A percentile compares a stretch with the other conserved stretches of the same genome.
Conservation (phyloP, 495 filamentous ascomycete genomes). For the Penicillium turbatum region DNA sequence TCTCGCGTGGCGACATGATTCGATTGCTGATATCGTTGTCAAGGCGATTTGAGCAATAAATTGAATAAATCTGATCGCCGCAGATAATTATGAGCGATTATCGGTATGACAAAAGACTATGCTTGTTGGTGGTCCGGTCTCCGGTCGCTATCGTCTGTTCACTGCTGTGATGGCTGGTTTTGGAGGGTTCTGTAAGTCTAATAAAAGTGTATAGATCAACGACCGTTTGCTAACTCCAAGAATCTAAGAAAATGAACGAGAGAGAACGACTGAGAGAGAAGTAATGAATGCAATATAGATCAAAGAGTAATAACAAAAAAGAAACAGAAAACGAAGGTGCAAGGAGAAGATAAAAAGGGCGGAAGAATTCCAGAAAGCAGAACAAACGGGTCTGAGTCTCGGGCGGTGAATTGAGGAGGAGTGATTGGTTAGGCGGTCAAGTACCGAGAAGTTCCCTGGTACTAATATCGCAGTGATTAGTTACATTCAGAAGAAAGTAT, state of each 20-base stretch:
- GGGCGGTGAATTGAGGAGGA: constrained; percentile 26
- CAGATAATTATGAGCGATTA: background rate
- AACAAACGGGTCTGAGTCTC: constrained; percentile 19
- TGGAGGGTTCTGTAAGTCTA: constrained; percentile 1
- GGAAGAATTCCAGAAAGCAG: constrained; percentile 19
- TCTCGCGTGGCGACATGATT: constrained; percentile 40
- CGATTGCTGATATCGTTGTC: background rate
- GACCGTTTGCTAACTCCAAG: constrained; percentile 10
- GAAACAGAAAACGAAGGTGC: constrained; percentile 16
- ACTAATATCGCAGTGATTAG: background rate
- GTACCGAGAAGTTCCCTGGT: background rate
- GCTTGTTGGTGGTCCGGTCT: background rate
- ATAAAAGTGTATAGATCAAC: background rate
- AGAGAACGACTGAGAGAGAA: constrained; percentile 7
- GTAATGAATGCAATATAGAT: constrained; percentile 16
- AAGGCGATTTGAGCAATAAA: background rate
- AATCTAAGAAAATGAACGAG: constrained; percentile 3
- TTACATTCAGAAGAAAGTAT: background rate
- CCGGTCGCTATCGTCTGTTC: background rate
- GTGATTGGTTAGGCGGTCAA: constrained; percentile 12
- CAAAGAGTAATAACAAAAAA: constrained; percentile 8
- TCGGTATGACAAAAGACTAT: background rate
- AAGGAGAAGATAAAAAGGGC: constrained; percentile 23
- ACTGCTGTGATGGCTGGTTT: background rate
- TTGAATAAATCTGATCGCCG: background rate